Evolutionary conservation across 805 yeast genomes (phyloP).

Genomic region (Phaffomyces antillensis): DNA sequence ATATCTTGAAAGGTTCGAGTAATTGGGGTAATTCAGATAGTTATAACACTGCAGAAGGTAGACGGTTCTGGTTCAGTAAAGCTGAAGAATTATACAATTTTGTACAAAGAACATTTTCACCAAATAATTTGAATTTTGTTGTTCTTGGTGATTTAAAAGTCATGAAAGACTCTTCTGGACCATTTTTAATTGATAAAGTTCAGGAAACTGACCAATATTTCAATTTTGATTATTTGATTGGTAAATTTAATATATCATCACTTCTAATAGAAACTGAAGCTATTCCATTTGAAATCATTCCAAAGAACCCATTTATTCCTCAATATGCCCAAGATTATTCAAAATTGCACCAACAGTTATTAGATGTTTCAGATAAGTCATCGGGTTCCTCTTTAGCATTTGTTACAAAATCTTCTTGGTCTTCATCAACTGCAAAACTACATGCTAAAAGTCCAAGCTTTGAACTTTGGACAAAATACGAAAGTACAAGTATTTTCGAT

Average conservation of each 20-base stretch:
- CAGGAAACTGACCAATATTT: constrained; percentile 32
- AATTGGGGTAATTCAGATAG: constrained; percentile 17
- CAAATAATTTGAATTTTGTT: constrained; percentile 28
- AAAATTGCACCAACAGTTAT: constrained; percentile 19
- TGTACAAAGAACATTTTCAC: constrained; percentile 23
- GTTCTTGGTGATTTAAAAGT: constrained; percentile 25
- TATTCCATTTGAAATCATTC: background rate
- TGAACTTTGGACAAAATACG: constrained; percentile 49
- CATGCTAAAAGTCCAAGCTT: constrained; percentile 26
- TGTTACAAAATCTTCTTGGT: constrained; percentile 24
- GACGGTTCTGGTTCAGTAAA: constrained; percentile 35
- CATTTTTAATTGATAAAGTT: background rate
- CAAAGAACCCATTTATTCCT: constrained; percentile 32
- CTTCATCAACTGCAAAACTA: constrained; percentile 29
- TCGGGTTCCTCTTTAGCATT: constrained; percentile 26
- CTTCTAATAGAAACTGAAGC: constrained; percentile 8
- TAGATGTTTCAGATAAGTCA: constrained; percentile 22
- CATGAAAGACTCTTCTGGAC: background rate
- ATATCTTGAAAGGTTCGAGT: constrained; percentile 37
- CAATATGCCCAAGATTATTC: constrained; percentile 25
- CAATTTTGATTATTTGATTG: constrained; percentile 33
- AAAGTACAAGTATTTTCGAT: constrained; percentile 21
- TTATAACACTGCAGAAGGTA: constrained; percentile 25
- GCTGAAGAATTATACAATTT: constrained; percentile 32
- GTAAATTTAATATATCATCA: constrained; percentile 6